Base-by-base conservation (phyloP, 805 yeast species). In the Scheffersomyces lignosus region DNA sequence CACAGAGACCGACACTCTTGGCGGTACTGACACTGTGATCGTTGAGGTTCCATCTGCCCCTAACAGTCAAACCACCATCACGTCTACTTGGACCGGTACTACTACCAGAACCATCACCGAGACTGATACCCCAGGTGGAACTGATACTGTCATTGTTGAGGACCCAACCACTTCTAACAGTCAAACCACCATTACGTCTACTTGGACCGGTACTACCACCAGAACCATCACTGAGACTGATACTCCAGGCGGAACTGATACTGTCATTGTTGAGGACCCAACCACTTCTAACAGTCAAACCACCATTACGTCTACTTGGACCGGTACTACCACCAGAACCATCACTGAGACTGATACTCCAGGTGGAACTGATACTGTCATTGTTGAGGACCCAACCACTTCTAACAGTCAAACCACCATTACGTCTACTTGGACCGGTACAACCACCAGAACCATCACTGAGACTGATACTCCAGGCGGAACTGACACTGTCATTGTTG, bases 21-120 rank as follows among this genome's bases (percentile, higher is more conserved):
- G 42, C 3, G 44, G 38, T 14, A 58, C 61, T 6, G 49, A 34
- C 33, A 55, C 59, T 4, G 54, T 53, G 15, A 49, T 43, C 14
- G 56, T 51, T n/a, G 41, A 41, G 15, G 52, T 48, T n/a, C 60
- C 60, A 8, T 25, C 32, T 12, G 40, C 44, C 18, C 28, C 43
- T 12, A 20, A 20, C 24, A 7, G 9, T 7, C 24, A 20, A 10
- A 38, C 36, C 3, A 41, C 47, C 2, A 16, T 39, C 18, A 45
- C 51, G n/a, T 23, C 39, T 4, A 37, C 47, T 17, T 36, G 18
- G 47, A 43, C 25, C 15, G 38, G 16, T 15, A 31, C 12, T 39
- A 40, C 5, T 18, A 31, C 41, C 17, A 12, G 16, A 10, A 29
- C 42, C 10, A 33, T 35, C 5, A 44, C 49, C 9, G 31, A 27